Evolutionary conservation across 352 stramenopile genomes (phyloP).

Genomic region (Stramenopiles sp.): DNA sequence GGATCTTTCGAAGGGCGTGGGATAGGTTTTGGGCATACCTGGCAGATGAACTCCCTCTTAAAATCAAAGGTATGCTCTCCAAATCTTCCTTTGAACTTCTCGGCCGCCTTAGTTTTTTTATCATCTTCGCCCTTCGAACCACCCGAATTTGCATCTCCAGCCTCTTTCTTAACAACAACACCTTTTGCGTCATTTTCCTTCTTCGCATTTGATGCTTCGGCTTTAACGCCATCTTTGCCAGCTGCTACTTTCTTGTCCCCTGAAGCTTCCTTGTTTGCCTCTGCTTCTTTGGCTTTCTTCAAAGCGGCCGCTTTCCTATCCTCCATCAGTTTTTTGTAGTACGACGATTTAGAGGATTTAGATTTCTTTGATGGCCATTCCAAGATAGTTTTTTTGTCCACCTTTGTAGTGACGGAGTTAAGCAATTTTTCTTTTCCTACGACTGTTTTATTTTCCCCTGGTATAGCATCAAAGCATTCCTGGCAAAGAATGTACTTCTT

Average conservation of each 20-base stretch:
- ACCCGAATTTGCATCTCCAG: constrained; percentile 21
- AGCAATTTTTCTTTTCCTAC: background rate
- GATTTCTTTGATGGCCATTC: too few species aligned
- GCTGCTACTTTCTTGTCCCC: too few species aligned
- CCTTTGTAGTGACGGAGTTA: background rate
- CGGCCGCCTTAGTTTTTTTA: background rate
- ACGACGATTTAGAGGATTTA: too few species aligned
- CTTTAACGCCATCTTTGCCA: background rate
- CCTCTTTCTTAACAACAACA: constrained; percentile 32
- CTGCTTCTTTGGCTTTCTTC: constrained; percentile 29
- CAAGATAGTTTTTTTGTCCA: constrained; percentile 29
- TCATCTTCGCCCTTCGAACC: background rate
- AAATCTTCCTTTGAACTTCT: background rate
- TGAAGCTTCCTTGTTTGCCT: too few species aligned
- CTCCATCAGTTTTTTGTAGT: too few species aligned
- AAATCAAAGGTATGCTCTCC: background rate
- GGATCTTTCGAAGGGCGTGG: constrained; percentile 48
- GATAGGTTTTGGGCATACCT: constrained; percentile 32
- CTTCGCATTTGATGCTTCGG: too few species aligned
- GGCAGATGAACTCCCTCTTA: constrained; percentile 24
- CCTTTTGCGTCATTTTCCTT: too few species aligned
- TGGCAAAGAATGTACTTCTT: constrained; percentile 47
- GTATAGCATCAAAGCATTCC: constrained; percentile 32
- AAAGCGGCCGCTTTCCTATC: too few species aligned
- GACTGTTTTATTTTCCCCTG: constrained; percentile 6